Evolutionary conservation across 2,329 filamentous ascomycete species (phyloP), one percentile per base, ranked within the genome.

Genomic region (Colletotrichum falcatum): DNA sequence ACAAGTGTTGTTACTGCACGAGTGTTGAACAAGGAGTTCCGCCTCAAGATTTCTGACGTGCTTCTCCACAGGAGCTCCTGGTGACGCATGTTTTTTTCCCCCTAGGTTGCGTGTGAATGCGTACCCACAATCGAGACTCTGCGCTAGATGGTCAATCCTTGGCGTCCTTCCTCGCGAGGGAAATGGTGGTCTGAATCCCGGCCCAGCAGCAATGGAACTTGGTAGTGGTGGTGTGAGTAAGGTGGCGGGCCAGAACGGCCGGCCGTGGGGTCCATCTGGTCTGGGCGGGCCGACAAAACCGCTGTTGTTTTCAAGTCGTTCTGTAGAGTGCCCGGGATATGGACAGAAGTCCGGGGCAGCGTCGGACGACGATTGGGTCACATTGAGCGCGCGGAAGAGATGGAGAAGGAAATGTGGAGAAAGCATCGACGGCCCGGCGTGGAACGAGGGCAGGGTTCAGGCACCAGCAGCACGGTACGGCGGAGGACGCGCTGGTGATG

Each of bases 41-140:
- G 59, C 58, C 58, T 20, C 48, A 7, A 35, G 46, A 33, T 18
- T 54, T 59, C 67, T 39, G 30, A 16, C n/a, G n/a, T 68, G 33
- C 37, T 33, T 37, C 46, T 46, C 66, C 70, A 70, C 66, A 72
- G 12, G 48, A 66, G 70, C 62, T 72, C 14, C 58, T 68, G 59
- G 59, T 70, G 67, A 67, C 53, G 28, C 60, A 56, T 46, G 44
- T 61, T 55, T 44, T 37, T n/a, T n/a, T n/a, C n/a, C n/a, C n/a
- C 8, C 20, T 20, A 5, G 30, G 16, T 14, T 39, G 49, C 23
- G 54, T 61, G 42, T 30, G 28, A 58, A n/a, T 46, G 59, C 56
- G 56, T 61, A 54, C 30, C 56, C 68, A 68, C 59, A 68, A 39
- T 72, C 70, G 63, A 63, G 51, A 70, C 70, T 70, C 62, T 70